Percentiles rank a stretch among this genome's conserved stretches.
phyloP scores from a whole-genome alignment of 768 basidiomycete genomes.

The Suillus decipiens region DNA sequence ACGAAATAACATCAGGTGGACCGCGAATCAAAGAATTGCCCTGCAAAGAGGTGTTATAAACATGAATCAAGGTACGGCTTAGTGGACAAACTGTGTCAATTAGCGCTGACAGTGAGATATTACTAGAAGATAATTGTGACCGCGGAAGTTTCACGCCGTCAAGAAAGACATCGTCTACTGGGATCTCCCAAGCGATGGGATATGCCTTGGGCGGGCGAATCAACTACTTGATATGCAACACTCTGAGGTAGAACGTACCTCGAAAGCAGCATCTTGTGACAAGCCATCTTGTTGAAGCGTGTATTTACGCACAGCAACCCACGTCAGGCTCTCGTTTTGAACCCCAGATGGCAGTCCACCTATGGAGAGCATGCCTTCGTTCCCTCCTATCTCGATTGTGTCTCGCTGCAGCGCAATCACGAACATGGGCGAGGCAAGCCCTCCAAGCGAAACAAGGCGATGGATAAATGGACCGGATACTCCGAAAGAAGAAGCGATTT shows the following conservation, averaged over 20 bases:
- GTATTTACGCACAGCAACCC: constrained; percentile 66
- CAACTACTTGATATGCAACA: not conserved
- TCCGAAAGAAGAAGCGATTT: constrained; percentile 43
- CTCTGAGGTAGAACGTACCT: constrained; percentile 43
- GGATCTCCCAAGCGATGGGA: constrained; percentile 72
- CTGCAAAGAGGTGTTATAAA: constrained; percentile 33
- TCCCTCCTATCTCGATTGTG: constrained; percentile 66
- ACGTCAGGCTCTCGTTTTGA: constrained; percentile 52
- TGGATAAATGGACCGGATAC: constrained; percentile 47
- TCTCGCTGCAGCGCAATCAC: constrained; percentile 69
- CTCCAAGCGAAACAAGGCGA: constrained; percentile 42
- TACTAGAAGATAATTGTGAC: constrained; percentile 49
- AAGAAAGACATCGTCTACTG: constrained; percentile 70
- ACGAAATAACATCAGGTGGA: constrained; percentile 60
- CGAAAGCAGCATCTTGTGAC: constrained; percentile 54
- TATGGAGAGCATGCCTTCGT: constrained; percentile 63
- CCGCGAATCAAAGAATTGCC: constrained; percentile 80
- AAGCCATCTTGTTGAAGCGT: constrained; percentile 52
- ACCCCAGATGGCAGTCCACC: constrained; percentile 63
- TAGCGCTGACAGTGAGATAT: constrained; percentile 60
- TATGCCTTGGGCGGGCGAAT: constrained; percentile 41
- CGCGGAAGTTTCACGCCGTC: constrained; percentile 62
- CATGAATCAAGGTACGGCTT: not conserved
- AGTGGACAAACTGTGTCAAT: constrained; percentile 60
- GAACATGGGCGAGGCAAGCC: constrained; percentile 48